phyloP scores from a whole-genome alignment of 2,329 filamentous ascomycete genomes.

The Zasmidium angulare region DNA sequence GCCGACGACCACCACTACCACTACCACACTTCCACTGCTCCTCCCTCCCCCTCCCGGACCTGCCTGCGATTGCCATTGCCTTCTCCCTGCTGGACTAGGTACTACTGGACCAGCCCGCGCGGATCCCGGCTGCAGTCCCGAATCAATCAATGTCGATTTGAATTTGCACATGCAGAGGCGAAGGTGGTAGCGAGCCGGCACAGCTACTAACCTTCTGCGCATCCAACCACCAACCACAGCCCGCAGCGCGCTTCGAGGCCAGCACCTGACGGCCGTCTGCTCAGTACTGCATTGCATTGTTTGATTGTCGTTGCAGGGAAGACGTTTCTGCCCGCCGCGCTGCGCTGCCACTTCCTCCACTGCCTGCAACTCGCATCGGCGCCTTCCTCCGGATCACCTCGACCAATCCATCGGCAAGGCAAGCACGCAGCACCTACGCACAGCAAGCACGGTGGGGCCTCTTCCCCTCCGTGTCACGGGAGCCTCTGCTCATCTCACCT shows the following conservation, averaged over 20 bases:
- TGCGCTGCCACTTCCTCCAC: no score
- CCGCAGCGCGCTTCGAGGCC: constrained; percentile 8
- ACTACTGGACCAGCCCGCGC: neutral
- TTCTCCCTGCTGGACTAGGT: no score
- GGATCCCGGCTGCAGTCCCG: neutral
- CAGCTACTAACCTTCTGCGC: constrained; percentile 20
- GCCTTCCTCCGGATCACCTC: neutral
- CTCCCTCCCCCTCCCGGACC: neutral
- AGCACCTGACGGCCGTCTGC: neutral
- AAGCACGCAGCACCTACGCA: no score
- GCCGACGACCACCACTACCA: no score
- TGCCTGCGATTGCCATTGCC: no score
- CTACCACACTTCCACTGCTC: no score
- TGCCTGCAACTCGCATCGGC: no score
- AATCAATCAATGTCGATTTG: constrained; percentile 3
- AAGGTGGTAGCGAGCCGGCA: constrained; percentile 22
- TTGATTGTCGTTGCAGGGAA: neutral
- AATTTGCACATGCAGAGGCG: constrained; percentile 14
- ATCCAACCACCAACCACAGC: constrained; percentile 21
- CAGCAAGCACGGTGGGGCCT: constrained; percentile 19
- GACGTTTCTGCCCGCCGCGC: no score
- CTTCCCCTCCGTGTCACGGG: constrained; percentile 17
- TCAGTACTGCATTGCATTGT: neutral
- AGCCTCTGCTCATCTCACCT: no score
- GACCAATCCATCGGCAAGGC: no score